Evolutionary conservation across 2,329 filamentous ascomycete species (phyloP).

Genomic region (Waltergamsia citrina): DNA sequence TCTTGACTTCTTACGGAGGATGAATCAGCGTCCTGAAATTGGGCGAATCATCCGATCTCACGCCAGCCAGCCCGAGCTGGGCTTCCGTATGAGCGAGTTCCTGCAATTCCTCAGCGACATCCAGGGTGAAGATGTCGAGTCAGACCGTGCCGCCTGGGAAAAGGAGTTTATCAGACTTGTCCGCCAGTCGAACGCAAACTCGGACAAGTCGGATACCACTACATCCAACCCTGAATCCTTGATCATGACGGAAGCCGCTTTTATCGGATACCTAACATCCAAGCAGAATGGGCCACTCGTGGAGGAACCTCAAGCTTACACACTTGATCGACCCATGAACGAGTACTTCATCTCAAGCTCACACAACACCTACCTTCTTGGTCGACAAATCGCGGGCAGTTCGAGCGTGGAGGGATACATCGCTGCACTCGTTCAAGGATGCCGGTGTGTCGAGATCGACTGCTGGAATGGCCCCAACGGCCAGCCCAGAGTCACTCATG

Average conservation of each 20-base stretch:
- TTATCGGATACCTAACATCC: constrained; percentile 70
- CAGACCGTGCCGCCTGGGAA: constrained; percentile 58
- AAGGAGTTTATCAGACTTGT: constrained; percentile 62
- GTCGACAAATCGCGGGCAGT: constrained; percentile 78
- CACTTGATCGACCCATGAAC: constrained; percentile 76
- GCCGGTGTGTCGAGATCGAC: constrained; percentile 93
- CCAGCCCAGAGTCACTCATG: constrained; percentile 83
- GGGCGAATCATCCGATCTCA: constrained; percentile 59
- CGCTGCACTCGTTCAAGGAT: constrained; percentile 75
- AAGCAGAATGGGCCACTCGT: constrained; percentile 60
- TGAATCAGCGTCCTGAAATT: constrained; percentile 80
- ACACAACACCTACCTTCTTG: constrained; percentile 94
- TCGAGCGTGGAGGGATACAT: constrained; percentile 97
- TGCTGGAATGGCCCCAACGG: constrained; percentile 93
- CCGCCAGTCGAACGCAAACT: constrained; percentile 40
- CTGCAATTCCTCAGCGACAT: constrained; percentile 61
- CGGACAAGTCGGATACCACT: constrained; percentile 26
- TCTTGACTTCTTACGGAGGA: constrained; percentile 67
- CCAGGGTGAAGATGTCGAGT: constrained; percentile 68
- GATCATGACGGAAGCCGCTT: constrained; percentile 66
- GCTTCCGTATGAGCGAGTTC: constrained; percentile 67
- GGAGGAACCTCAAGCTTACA: constrained; percentile 48
- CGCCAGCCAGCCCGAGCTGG: constrained; percentile 39
- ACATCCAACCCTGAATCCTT: constrained; percentile 32
- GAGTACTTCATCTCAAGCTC: constrained; percentile 98